Percentiles rank a stretch among this genome's conserved stretches.
phyloP scores from a whole-genome alignment of 2,329 filamentous ascomycete genomes.

The Chrysoporthe cubensis region DNA sequence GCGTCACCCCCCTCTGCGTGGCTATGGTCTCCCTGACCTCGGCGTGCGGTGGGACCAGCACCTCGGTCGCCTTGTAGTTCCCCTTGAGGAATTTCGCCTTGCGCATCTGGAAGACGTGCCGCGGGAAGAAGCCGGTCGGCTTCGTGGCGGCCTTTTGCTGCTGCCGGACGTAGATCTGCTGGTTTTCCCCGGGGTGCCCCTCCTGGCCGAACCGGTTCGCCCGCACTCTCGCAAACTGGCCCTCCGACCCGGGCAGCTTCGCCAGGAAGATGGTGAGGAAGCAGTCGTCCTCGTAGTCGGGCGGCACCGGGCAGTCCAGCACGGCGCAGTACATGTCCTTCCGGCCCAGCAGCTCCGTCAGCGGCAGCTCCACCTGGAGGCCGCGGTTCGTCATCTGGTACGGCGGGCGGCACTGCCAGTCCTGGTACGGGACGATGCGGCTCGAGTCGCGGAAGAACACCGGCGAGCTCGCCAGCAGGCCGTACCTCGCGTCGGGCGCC shows the following conservation, averaged over 20 bases:
- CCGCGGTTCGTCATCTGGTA: slow-evolving; percentile 37
- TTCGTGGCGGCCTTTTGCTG: slow-evolving; percentile 20
- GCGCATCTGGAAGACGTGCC: slow-evolving; percentile 31
- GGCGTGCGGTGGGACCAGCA: background rate
- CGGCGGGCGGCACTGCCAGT: slow-evolving; percentile 36
- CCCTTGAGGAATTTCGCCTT: slow-evolving; percentile 4
- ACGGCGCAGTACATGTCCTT: slow-evolving; percentile 35
- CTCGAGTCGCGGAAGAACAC: slow-evolving; percentile 3
- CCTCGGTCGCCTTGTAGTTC: slow-evolving; percentile 3
- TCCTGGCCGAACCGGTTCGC: slow-evolving; percentile 31
- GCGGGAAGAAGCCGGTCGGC: slow-evolving; percentile 32
- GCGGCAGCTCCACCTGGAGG: slow-evolving; percentile 34
- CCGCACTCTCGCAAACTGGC: slow-evolving; percentile 33
- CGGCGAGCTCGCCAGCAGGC: slow-evolving; percentile 9
- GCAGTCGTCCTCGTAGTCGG: slow-evolving; percentile 35
- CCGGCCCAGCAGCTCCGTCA: slow-evolving; percentile 27
- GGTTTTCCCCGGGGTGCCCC: slow-evolving; percentile 30
- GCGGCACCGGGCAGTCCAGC: slow-evolving; percentile 39
- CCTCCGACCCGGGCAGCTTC: slow-evolving; percentile 33
- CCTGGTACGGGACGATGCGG: slow-evolving; percentile 28
- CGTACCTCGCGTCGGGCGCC: background rate
- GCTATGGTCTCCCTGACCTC: slow-evolving; percentile 1
- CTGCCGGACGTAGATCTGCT: slow-evolving; percentile 38
- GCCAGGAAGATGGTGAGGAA: slow-evolving; percentile 39
- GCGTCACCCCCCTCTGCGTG: background rate